These are phyloP conservation scores for Vicia sativa DNA, from an alignment of 306 rosid species.

Conservation along the genomic window DNA sequence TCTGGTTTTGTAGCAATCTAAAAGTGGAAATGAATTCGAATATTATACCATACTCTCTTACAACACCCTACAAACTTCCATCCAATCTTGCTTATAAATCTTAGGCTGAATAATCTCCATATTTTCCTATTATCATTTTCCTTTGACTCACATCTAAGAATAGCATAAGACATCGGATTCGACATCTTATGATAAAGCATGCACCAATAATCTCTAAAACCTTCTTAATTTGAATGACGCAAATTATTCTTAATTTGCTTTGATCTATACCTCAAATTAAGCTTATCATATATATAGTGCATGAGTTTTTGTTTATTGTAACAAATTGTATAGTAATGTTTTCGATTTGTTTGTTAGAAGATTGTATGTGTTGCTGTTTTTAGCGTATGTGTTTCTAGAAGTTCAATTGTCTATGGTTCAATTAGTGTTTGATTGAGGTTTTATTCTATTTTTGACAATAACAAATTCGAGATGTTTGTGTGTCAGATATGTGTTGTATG, in stretches of 20 bases:
- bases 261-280: neutral
- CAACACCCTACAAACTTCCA: slow-evolving; percentile 41
- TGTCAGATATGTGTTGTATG: neutral
- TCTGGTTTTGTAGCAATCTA: too few relatives aligned
- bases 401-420: neutral
- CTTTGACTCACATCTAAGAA: slow-evolving; percentile 1
- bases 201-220: neutral
- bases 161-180: neutral
- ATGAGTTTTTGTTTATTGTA: neutral
- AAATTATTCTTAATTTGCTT: neutral
- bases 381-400: neutral
- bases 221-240: neutral
- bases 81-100: neutral
- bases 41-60: slow-evolving; percentile 47
- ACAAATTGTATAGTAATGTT: neutral
- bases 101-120: neutral
- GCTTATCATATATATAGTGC: neutral
- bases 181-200: neutral
- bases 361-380: neutral
- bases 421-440: neutral
- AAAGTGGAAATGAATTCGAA: slow-evolving; percentile 33
- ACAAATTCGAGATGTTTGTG: neutral
- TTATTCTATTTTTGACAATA: neutral
- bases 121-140: neutral
- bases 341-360: neutral